Evolutionary conservation across 106 monocot genomes (phyloP).

Genomic region (Ottelia alismoides): DNA sequence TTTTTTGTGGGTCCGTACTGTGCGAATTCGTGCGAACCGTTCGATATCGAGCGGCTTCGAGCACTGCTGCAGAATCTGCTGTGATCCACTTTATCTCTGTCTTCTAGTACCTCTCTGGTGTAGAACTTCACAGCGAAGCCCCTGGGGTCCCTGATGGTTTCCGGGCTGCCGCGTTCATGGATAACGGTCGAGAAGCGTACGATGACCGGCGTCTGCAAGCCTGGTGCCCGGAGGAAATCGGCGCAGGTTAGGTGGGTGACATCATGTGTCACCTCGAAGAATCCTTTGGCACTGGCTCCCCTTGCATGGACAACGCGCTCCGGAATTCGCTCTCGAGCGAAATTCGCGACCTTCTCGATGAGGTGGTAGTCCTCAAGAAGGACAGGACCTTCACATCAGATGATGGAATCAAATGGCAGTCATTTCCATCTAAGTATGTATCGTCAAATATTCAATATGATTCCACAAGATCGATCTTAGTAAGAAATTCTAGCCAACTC

Average conservation of each 20-base stretch:
- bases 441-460: too few species aligned
- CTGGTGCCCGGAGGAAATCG: constrained; percentile 66
- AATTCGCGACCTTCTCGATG: constrained; percentile 65
- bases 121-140: constrained; percentile 79
- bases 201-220: constrained; percentile 58
- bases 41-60: too few species aligned
- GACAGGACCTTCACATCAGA: constrained; percentile 52
- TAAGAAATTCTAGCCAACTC: too few species aligned
- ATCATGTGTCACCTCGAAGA: constrained; percentile 71
- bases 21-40: too few species aligned
- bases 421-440: too few species aligned
- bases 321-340: constrained; percentile 62
- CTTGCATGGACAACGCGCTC: constrained; percentile 72
- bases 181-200: constrained; percentile 72
- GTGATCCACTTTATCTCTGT: too few species aligned
- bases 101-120: constrained; percentile 82
- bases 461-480: too few species aligned
- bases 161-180: constrained; percentile 72
- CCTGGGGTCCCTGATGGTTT: constrained; percentile 60
- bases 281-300: constrained; percentile 72
- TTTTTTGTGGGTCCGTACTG: too few species aligned
- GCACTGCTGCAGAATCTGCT: too few species aligned
- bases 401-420: too few species aligned
- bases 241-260: constrained; percentile 59
- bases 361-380: constrained; percentile 74